Evolutionary conservation across 2,329 filamentous ascomycete genomes (phyloP).

Genomic region (Aspergillus sp.): DNA sequence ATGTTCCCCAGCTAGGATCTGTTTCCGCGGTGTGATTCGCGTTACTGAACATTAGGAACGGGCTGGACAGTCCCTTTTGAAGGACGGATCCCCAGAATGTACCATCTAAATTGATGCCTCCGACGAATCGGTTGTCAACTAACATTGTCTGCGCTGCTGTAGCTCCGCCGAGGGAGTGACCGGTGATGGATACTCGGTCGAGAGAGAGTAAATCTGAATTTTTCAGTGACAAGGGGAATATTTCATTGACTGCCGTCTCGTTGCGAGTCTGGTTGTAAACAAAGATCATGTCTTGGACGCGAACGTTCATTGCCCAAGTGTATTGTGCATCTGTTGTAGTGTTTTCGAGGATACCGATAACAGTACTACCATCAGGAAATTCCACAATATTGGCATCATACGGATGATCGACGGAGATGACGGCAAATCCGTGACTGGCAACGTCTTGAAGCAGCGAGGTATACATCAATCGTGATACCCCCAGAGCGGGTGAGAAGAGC

Average conservation of each 20-base stretch:
- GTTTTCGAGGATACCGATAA: slow-evolving; percentile 15
- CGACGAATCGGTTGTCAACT: slow-evolving; percentile 21
- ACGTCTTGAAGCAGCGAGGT: slow-evolving; percentile 32
- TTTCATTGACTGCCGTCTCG: neutral
- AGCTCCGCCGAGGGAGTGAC: slow-evolving; percentile 28
- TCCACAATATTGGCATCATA: slow-evolving; percentile 39
- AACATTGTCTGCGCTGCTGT: slow-evolving; percentile 21
- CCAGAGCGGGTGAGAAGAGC: slow-evolving; percentile 36
- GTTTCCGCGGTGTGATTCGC: slow-evolving; percentile 20
- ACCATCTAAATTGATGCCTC: slow-evolving; percentile 24
- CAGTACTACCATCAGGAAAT: slow-evolving; percentile 30
- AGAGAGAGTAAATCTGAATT: neutral
- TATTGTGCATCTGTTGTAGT: slow-evolving; percentile 15
- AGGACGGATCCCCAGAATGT: slow-evolving; percentile 19
- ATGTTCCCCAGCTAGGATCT: slow-evolving; percentile 17
- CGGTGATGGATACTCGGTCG: slow-evolving; percentile 18
- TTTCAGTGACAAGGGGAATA: neutral
- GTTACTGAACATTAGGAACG: slow-evolving; percentile 21
- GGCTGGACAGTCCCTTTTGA: slow-evolving; percentile 7
- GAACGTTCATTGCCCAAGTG: slow-evolving; percentile 10
- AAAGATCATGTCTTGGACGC: slow-evolving; percentile 19
- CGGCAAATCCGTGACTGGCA: slow-evolving; percentile 37
- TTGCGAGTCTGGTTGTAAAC: slow-evolving; percentile 18
- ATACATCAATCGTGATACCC: slow-evolving; percentile 34
- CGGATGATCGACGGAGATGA: slow-evolving; percentile 40